Evolutionary conservation across 768 basidiomycete species (phyloP).

Genomic region (Flagelloscypha sp.): DNA sequence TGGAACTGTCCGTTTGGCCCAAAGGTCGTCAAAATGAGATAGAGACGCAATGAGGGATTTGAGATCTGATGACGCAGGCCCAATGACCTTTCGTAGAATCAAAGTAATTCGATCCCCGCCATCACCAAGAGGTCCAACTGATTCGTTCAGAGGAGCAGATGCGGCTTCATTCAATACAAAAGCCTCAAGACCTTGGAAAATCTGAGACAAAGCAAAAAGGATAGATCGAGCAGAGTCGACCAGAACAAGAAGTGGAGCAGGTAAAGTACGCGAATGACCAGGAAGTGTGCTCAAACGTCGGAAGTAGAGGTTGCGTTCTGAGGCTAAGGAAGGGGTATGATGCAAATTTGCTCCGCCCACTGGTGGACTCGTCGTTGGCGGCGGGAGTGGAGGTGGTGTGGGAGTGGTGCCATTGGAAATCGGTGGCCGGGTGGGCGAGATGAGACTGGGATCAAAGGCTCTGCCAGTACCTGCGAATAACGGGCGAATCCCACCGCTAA

Average conservation of each 20-base stretch:
- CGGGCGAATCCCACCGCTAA: too few relatives aligned
- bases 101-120: constrained; percentile 78
- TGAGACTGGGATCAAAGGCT: too few relatives aligned
- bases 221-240: constrained; percentile 89
- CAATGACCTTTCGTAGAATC: constrained; percentile 75
- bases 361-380: too few relatives aligned
- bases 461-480: too few relatives aligned
- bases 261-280: constrained; percentile 55
- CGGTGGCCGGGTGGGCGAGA: too few relatives aligned
- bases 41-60: constrained; percentile 77
- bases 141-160: too few relatives aligned
- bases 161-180: constrained; percentile 79
- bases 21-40: constrained; percentile 83
- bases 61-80: constrained; percentile 78
- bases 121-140: too few relatives aligned
- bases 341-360: too few relatives aligned
- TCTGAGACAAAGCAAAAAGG: constrained; percentile 85
- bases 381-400: too few relatives aligned
- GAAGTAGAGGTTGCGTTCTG: constrained; percentile 89
- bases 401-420: too few relatives aligned
- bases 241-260: constrained; percentile 57
- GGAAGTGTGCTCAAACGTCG: constrained; percentile 80
- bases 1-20: constrained; percentile 62
- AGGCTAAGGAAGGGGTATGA: constrained; percentile 53
- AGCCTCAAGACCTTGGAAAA: constrained; percentile 82